phyloP scores from a whole-genome alignment of 2,329 filamentous ascomycete species.

The Tolypocladium endophyticum region DNA sequence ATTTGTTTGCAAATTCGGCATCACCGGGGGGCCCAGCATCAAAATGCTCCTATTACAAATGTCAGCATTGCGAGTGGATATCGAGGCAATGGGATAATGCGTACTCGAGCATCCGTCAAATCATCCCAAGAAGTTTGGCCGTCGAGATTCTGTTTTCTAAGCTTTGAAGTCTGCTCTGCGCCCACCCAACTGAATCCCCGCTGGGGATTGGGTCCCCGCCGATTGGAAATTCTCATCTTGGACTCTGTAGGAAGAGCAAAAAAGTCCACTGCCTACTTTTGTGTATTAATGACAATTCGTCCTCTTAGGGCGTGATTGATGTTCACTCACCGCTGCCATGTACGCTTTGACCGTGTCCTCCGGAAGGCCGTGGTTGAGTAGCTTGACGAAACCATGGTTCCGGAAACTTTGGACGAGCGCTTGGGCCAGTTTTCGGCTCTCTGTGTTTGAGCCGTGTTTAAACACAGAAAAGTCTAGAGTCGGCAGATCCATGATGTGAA shows the following conservation, averaged over 20 bases:
- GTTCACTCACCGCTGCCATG: not conserved
- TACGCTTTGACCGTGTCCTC: not conserved
- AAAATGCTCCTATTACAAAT: not conserved
- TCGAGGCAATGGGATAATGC: not conserved
- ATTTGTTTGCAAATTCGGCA: not conserved
- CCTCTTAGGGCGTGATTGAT: not conserved
- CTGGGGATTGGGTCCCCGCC: slow-evolving; percentile 16
- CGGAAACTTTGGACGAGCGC: not conserved
- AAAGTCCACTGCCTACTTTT: slow-evolving; percentile 1
- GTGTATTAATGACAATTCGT: not conserved
- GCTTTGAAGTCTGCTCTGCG: slow-evolving; percentile 15
- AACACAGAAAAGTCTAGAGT: not conserved
- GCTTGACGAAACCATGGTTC: slow-evolving; percentile 2
- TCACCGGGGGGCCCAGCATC: not conserved
- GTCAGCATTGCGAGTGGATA: not conserved
- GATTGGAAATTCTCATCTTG: slow-evolving; percentile 19
- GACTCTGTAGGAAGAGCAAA: slow-evolving; percentile 11
- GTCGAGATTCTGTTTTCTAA: slow-evolving; percentile 4
- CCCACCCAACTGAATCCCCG: slow-evolving; percentile 19
- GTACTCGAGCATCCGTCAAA: not conserved
- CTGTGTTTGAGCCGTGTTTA: not conserved
- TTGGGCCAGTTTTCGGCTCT: not conserved
- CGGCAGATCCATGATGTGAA: not conserved
- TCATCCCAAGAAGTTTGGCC: slow-evolving; percentile 7
- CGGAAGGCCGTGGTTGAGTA: slow-evolving; percentile 1